Base-by-base conservation (phyloP, 1,284 basidiomycete species). In the Uromyces viciae-fabae region DNA sequence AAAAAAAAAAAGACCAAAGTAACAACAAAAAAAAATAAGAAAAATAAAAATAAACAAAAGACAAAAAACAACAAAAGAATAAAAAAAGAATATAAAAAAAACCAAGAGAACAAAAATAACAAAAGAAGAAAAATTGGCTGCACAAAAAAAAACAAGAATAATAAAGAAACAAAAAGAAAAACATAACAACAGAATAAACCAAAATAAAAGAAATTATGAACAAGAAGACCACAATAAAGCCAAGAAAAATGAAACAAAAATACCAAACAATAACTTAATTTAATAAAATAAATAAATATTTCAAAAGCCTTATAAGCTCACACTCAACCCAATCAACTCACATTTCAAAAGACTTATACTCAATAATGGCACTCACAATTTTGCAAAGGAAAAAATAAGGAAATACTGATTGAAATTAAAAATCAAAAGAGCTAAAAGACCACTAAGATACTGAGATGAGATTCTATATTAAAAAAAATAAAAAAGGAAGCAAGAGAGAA, bases 1-100 rank as follows among this genome's bases (percentile, higher is more conserved):
- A 87, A 64, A 85, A 87, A 82, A 84, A 86, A 84, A 87, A 87
- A 46, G 87, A 87, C 77, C 75, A 75, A 76, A 81, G 75, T 31
- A 40, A 82, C 66, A 66, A 72, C 9, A 54, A 71, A 33, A 58
- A 81, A 56, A 71, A 82, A 42, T 78, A 82, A 17, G 82, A 28
- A 5, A 31, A 22, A 60, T 15, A 60, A 60, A 14, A 60, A n/a
- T 15, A 60, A n/a, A 71, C 11, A 43, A 60, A 60, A 60, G 11
- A 56, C 11, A 22, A 71, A 56, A 71, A 60, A 60, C 11, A n/a
- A 60, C 14, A n/a, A 60, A 60, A 14, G 28, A 60, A 60, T 84
- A 83, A 33, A 54, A 83, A 7, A 85, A 86, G 9, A 81, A 84
- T 25, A 84, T 84, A 43, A 83, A 84, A 40, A 84, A 85, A 58